Conservation (phyloP, 371 early-diverging fungal genomes). For the Massospora cicadina region DNA sequence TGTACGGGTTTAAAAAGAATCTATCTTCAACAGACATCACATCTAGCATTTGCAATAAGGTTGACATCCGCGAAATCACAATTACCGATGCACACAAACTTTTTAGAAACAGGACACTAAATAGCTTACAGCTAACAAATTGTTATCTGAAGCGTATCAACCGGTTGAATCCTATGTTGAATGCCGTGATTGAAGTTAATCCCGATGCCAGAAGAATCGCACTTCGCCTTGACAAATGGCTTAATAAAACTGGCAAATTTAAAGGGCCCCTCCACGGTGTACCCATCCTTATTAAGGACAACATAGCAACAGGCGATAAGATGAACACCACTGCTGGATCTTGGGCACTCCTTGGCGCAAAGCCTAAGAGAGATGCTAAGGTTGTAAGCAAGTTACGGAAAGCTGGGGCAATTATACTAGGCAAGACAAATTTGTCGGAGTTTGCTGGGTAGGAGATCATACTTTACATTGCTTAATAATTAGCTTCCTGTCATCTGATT, state of each 20-base stretch:
- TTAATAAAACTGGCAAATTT: background rate
- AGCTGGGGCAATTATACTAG: constrained; percentile 1
- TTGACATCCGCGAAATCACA: background rate
- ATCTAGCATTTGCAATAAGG: background rate
- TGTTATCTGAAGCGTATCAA: constrained; percentile 14
- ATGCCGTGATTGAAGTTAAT: constrained; percentile 13
- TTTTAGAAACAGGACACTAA: background rate
- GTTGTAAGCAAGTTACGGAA: background rate
- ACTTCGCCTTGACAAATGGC: constrained; percentile 5
- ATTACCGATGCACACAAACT: background rate
- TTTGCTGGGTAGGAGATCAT: constrained; percentile 3
- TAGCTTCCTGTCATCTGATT: no score
- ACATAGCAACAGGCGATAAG: constrained; percentile 3
- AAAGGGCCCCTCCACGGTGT: background rate
- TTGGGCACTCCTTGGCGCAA: constrained; percentile 3
- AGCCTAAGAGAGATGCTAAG: background rate
- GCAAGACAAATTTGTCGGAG: constrained; percentile 1
- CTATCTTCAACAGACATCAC: no score
- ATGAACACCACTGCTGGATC: background rate
- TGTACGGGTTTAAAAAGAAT: no score
- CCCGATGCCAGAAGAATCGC: constrained; percentile 11
- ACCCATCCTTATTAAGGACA: background rate
- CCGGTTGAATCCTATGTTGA: constrained; percentile 11
- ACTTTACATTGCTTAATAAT: no score
- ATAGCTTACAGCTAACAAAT: constrained; percentile 11